Percentiles rank a stretch among this genome's conserved stretches.
Conservation (phyloP, 1,284 basidiomycete genomes). For the Meripilus lineatus region DNA sequence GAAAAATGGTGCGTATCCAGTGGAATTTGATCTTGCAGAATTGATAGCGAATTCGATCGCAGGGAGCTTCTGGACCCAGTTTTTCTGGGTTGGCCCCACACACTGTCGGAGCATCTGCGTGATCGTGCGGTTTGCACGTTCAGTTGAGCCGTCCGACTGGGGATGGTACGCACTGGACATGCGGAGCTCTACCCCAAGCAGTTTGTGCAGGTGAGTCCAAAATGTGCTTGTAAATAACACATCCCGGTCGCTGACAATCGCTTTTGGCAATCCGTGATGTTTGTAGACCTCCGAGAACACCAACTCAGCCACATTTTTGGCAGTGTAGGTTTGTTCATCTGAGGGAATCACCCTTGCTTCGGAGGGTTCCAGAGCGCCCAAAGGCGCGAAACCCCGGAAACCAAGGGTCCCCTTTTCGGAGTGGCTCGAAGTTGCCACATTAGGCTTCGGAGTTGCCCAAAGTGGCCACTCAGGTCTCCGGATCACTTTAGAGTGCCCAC, state of each 20-base stretch:
- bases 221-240: conserved; percentile 37
- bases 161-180: conserved; percentile 43
- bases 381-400: no score
- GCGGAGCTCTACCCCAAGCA: conserved; percentile 29
- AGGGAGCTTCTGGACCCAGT: conserved; percentile 34
- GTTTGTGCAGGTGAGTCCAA: conserved; percentile 33
- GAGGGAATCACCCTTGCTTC: no score
- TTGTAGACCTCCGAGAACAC: conserved; percentile 35
- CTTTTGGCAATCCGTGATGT: conserved; percentile 35
- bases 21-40: conserved; percentile 27
- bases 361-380: no score
- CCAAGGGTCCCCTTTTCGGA: no score
- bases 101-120: conserved; percentile 34
- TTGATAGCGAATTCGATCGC: conserved; percentile 33
- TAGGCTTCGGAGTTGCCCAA: no score
- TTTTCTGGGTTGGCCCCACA: conserved; percentile 26
- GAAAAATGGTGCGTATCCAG: conserved; percentile 31
- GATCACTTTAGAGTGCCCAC: no score
- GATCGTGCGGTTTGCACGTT: conserved; percentile 34
- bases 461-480: no score
- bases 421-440: no score
- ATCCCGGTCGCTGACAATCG: conserved; percentile 40
- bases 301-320: conserved; percentile 34
- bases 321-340: conserved; percentile 26
- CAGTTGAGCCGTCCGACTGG: conserved; percentile 36